Evolutionary conservation across 192 early-diverging fungal species (phyloP).

Genomic region (Phlyctochytrium arcticum): DNA sequence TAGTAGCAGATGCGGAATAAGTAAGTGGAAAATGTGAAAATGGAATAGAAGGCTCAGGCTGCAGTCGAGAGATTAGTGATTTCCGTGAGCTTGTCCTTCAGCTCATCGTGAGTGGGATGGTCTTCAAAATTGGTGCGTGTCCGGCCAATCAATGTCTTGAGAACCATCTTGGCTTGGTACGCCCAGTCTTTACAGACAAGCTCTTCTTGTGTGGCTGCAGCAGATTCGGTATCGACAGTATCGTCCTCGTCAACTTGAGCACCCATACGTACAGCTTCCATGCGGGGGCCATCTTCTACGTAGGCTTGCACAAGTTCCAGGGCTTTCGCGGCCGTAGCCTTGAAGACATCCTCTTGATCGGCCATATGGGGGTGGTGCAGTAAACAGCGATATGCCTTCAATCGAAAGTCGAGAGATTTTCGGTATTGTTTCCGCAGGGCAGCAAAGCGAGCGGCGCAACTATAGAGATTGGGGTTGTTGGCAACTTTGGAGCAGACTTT

Average conservation of each 20-base stretch:
- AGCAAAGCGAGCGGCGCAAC: constrained; percentile 71
- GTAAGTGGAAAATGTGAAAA: too few relatives aligned
- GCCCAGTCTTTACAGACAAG: constrained; percentile 85
- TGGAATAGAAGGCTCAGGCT: too few relatives aligned
- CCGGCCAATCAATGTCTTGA: constrained; percentile 80
- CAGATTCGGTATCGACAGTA: constrained; percentile 6
- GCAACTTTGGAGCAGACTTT: constrained; percentile 76
- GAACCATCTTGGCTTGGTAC: constrained; percentile 76
- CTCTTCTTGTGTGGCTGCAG: constrained; percentile 1
- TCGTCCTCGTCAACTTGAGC: constrained; percentile 34
- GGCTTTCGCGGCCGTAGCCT: constrained; percentile 62
- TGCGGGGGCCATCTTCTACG: constrained; percentile 59
- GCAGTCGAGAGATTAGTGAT: constrained; percentile 50
- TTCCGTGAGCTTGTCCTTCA: constrained; percentile 61
- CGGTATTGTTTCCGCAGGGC: constrained; percentile 58
- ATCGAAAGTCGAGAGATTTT: constrained; percentile 70
- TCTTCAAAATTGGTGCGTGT: constrained; percentile 69
- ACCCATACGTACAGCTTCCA: constrained; percentile 27
- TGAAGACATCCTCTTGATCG: constrained; percentile 68
- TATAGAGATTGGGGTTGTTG: constrained; percentile 70
- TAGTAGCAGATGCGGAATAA: too few relatives aligned
- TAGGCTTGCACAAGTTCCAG: constrained; percentile 78
- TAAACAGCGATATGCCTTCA: constrained; percentile 80
- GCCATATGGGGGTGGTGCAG: constrained; percentile 72
- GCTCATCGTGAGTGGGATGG: constrained; percentile 51